These are phyloP conservation scores for Acmispon strigosus DNA, from an alignment of 306 rosid species.

Conservation along the genomic window DNA sequence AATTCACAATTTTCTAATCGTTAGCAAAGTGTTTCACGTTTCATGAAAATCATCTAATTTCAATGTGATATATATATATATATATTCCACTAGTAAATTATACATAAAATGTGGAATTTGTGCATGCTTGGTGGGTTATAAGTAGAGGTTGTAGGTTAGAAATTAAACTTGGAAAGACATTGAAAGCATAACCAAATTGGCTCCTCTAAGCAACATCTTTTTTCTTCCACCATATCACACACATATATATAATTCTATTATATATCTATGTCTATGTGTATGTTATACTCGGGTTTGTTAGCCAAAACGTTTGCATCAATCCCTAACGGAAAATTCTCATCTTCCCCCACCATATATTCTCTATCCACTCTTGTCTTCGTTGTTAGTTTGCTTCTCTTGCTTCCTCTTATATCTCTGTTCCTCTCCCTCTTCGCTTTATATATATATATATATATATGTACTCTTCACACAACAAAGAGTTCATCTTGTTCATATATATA, in stretches of 20 bases:
- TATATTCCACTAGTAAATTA: not conserved
- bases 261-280: not conserved
- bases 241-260: not conserved
- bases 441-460: not conserved
- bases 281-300: constrained; percentile 54
- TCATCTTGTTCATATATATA: not conserved
- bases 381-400: not conserved
- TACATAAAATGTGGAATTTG: constrained; percentile 17
- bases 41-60: not conserved
- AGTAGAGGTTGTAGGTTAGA: constrained; percentile 99
- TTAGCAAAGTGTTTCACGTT: constrained; percentile 32
- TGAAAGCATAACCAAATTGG: constrained; percentile 92
- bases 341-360: constrained; percentile 52
- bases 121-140: constrained; percentile 69
- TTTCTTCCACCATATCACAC: constrained; percentile 8
- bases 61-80: not conserved
- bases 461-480: not conserved
- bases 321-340: constrained; percentile 62
- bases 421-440: not conserved
- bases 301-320: constrained; percentile 95
- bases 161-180: constrained; percentile 72
- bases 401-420: not conserved
- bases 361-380: constrained; percentile 29
- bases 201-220: constrained; percentile 78
- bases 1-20: not conserved